A percentile compares a stretch with the other conserved stretches of the same genome.
Conservation (phyloP, 257 asterid species). For the Scutellaria minor region DNA sequence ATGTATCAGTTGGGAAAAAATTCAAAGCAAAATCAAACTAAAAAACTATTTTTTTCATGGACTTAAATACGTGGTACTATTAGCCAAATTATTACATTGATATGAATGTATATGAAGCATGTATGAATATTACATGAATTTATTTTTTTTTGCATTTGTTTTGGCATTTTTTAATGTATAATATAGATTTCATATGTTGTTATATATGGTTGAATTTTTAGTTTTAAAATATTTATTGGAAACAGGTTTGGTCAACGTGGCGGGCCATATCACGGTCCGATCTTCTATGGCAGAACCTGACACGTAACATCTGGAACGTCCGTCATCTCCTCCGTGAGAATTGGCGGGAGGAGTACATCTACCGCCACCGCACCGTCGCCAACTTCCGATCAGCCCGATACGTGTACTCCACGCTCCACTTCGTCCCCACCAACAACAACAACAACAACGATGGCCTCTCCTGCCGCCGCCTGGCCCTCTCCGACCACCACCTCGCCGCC, state of each 20-base stretch:
- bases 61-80: no score
- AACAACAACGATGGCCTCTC: slow-evolving; percentile 50
- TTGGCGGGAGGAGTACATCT: slow-evolving; percentile 85
- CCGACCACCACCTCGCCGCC: slow-evolving; percentile 73
- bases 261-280: slow-evolving; percentile 80
- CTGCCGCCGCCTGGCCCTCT: slow-evolving; percentile 79
- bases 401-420: slow-evolving; percentile 52
- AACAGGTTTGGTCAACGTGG: slow-evolving; percentile 94
- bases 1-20: no score
- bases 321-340: slow-evolving; percentile 41
- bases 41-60: no score
- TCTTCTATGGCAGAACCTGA: slow-evolving; percentile 81
- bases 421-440: slow-evolving; percentile 53
- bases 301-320: slow-evolving; percentile 67
- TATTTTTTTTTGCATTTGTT: no score
- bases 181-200: no score
- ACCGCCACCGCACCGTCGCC: slow-evolving; percentile 66
- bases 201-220: not conserved
- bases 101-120: no score
- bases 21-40: no score
- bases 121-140: no score
- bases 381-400: slow-evolving; percentile 54
- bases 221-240: not conserved
- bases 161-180: no score
- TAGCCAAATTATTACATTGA: no score